Evolutionary conservation across 176 grass and related monocot species (phyloP).

Genomic region (Raddia distichophylla): DNA sequence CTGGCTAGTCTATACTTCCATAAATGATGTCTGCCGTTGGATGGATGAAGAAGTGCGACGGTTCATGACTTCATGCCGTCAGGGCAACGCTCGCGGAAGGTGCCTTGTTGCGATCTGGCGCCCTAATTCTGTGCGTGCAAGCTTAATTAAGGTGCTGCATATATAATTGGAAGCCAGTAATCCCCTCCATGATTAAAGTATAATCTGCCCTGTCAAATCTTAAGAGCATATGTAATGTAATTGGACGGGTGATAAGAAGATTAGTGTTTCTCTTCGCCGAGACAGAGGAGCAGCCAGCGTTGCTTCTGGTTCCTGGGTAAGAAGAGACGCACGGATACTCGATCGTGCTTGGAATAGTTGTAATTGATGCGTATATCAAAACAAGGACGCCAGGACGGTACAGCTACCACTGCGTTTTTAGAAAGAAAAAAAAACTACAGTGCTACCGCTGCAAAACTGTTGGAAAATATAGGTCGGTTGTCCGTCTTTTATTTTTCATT

Average conservation of each 20-base stretch:
- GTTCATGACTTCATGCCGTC: not conserved
- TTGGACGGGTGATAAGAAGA: not conserved
- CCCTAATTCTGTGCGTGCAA: not conserved
- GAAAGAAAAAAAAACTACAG: no score
- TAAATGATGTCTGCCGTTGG: not conserved
- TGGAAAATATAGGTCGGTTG: no score
- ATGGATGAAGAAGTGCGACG: not conserved
- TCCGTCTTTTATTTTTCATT: no score
- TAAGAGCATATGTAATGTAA: not conserved
- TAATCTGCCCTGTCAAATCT: not conserved
- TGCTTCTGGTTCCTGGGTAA: not conserved
- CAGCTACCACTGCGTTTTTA: no score
- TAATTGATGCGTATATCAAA: no score
- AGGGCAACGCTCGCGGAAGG: not conserved
- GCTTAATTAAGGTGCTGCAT: not conserved
- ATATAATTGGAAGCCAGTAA: not conserved
- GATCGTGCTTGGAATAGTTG: no score
- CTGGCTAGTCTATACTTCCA: no score
- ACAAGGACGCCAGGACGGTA: no score
- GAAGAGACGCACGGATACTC: not conserved
- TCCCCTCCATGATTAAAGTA: not conserved
- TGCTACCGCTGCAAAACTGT: no score
- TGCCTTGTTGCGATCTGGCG: not conserved
- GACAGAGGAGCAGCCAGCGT: no score
- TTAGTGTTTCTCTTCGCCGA: not conserved